Evolutionary conservation across 345 rosid genomes (phyloP).

Genomic region (Rhizophora mangle): DNA sequence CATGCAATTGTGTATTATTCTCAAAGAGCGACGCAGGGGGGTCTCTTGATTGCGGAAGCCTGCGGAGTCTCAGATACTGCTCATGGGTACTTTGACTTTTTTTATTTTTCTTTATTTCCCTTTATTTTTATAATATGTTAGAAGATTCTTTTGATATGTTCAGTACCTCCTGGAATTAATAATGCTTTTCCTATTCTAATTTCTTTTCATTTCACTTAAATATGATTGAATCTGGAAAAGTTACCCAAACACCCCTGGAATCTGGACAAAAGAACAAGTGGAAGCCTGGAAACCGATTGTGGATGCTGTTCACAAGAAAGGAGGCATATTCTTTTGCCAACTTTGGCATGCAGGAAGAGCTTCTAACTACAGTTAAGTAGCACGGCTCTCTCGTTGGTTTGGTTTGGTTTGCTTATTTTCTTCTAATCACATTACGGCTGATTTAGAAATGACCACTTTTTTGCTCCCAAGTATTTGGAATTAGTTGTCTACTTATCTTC

Average conservation of each 20-base stretch:
- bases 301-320: constrained; percentile 25
- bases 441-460: too few relatives aligned
- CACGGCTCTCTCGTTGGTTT: background rate
- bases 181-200: too few relatives aligned
- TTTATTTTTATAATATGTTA: background rate
- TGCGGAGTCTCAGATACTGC: constrained; percentile 25
- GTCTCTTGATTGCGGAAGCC: constrained; percentile 34
- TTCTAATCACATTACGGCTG: too few relatives aligned
- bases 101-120: background rate
- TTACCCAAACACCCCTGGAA: constrained; percentile 19
- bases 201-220: too few relatives aligned
- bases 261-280: constrained; percentile 25
- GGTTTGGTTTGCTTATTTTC: too few relatives aligned
- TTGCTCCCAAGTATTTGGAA: too few relatives aligned
- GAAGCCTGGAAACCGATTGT: constrained; percentile 27
- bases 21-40: constrained; percentile 32
- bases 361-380: constrained; percentile 13
- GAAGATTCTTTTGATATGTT: too few relatives aligned
- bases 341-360: constrained; percentile 31
- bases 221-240: background rate
- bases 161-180: too few relatives aligned
- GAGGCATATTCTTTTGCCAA: constrained; percentile 27
- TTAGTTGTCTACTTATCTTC: too few relatives aligned
- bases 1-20: constrained; percentile 35
- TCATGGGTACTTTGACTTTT: constrained; percentile 17